A percentile compares a stretch with the other conserved stretches of the same genome.
phyloP scores from a whole-genome alignment of 257 asterid species.

The Salvia miltiorrhiza region DNA sequence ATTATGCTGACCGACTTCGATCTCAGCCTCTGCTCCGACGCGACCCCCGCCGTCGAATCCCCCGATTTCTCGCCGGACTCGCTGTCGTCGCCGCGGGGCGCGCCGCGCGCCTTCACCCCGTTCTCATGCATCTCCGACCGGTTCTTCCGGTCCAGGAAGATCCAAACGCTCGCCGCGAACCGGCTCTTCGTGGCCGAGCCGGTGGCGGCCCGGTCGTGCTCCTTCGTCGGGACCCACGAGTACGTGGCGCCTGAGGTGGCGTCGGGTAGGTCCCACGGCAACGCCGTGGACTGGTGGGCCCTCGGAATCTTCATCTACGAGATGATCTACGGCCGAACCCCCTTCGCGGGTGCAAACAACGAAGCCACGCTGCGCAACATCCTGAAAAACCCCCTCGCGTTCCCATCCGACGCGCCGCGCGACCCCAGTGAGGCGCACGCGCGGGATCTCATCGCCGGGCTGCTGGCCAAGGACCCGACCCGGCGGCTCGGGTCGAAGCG shows the following conservation, averaged over 20 bases:
- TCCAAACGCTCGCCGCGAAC: conserved; percentile 56
- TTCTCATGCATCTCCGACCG: conserved; percentile 65
- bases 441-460: conserved; percentile 52
- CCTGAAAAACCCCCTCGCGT: conserved; percentile 40
- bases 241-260: conserved; percentile 98
- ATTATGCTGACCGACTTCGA: conserved; percentile 89
- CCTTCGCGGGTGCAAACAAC: conserved; percentile 65
- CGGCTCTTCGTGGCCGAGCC: conserved; percentile 88
- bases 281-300: conserved; percentile 97
- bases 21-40: conserved; percentile 76
- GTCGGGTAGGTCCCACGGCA: conserved; percentile 74
- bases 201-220: conserved; percentile 70
- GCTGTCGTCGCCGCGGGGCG: conserved; percentile 25
- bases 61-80: conserved; percentile 39
- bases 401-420: conserved; percentile 45
- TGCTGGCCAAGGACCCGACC: conserved; percentile 64
- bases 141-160: conserved; percentile 63
- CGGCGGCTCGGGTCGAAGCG: conserved; percentile 75
- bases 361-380: conserved; percentile 64
- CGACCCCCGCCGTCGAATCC: conserved; percentile 76
- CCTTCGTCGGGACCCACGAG: conserved; percentile 93
- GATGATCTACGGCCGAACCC: conserved; percentile 81
- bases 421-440: conserved; percentile 50
- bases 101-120: conserved; percentile 34
- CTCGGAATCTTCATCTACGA: conserved; percentile 80